Percentiles rank a stretch among this genome's conserved stretches.
These are phyloP conservation scores for Datura wrightii DNA, from an alignment of 257 asterid genomes.

Conservation along the genomic window DNA sequence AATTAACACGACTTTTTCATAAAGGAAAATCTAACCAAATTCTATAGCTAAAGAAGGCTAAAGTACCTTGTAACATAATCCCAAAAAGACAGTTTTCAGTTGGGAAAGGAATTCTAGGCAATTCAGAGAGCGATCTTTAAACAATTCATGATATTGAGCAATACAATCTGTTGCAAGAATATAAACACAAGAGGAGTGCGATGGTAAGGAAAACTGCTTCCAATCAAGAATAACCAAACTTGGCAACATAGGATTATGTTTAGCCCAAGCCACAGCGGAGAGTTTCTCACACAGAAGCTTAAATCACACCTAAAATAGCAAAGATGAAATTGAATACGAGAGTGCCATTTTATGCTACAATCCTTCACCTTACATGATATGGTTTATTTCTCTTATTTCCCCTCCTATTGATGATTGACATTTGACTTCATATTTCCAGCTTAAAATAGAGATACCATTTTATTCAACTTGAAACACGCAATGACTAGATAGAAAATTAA, in stretches of 20 bases:
- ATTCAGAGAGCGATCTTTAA: not conserved
- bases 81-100: not conserved
- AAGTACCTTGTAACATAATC: not conserved
- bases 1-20: not conserved
- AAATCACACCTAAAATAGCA: not conserved
- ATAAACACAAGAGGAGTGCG: not conserved
- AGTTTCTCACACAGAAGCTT: not conserved
- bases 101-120: not conserved
- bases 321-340: not conserved
- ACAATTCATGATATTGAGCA: not conserved
- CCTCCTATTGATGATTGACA: not conserved
- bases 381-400: not conserved
- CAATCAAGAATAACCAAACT: not conserved
- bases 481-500: not conserved
- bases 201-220: not conserved
- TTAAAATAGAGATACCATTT: conserved; percentile 17
- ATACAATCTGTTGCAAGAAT: not conserved
- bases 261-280: not conserved
- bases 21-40: not conserved
- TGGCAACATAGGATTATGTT: not conserved
- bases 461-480: conserved; percentile 25
- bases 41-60: not conserved
- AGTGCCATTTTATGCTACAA: not conserved
- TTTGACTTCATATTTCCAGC: conserved; percentile 5
- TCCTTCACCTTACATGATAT: not conserved